Conservation (phyloP, 768 basidiomycete genomes). For the Pulveroboletus sp. region DNA sequence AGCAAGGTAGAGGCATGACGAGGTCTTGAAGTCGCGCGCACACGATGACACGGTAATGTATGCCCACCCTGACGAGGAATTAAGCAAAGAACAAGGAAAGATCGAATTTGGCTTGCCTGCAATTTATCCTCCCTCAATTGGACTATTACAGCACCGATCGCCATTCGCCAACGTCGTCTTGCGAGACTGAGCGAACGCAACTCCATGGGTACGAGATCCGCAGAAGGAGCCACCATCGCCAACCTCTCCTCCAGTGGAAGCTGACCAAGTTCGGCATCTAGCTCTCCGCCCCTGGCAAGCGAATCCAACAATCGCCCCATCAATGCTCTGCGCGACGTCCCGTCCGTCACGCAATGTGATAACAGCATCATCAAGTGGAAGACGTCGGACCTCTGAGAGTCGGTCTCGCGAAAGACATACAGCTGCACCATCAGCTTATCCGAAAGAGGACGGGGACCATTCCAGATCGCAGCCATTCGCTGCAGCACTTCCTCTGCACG, state of each 20-base stretch:
- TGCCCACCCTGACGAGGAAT: conserved; percentile 48
- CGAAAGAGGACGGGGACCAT: conserved; percentile 39
- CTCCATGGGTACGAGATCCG: conserved; percentile 35
- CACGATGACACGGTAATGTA: conserved; percentile 45
- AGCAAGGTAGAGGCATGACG: conserved; percentile 21
- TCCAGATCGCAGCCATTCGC: conserved; percentile 28
- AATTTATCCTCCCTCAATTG: conserved; percentile 31
- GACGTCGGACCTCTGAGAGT: conserved; percentile 27
- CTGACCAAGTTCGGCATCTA: conserved; percentile 4
- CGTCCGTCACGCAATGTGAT: conserved; percentile 53
- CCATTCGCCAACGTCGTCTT: conserved; percentile 44
- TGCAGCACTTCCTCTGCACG: conserved; percentile 35
- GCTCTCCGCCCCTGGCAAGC: conserved; percentile 20
- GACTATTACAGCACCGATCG: conserved; percentile 39
- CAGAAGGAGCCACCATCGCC: conserved; percentile 38
- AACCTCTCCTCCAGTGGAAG: conserved; percentile 38
- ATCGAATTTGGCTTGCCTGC: conserved; percentile 29
- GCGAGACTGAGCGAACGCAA: conserved; percentile 31
- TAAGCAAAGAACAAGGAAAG: not conserved
- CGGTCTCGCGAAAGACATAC: too few relatives aligned
- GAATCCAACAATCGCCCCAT: conserved; percentile 46
- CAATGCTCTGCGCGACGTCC: too few relatives aligned
- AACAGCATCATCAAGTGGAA: conserved; percentile 43
- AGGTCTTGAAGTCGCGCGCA: conserved; percentile 38
- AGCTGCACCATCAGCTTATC: conserved; percentile 41